Evolutionary conservation across 140 eudicot species (phyloP), one percentile per base, ranked within the genome.

Genomic region (Stevia rebaudiana): DNA sequence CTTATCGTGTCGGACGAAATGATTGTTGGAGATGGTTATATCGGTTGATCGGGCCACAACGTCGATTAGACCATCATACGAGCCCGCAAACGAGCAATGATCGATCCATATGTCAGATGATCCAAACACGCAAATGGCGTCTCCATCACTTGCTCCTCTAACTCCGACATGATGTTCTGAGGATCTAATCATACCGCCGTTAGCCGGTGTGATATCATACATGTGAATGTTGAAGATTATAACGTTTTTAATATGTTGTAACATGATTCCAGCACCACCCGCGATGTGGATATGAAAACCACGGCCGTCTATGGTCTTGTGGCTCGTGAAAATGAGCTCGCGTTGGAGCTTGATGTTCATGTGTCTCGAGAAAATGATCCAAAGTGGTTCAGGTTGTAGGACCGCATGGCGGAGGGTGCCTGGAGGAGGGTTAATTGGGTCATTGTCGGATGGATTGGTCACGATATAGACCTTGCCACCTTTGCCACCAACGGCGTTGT

Each of bases 341-440:
- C 78, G 78, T 30, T 35, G 17, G 11, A 85, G 80, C 31, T 35
- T 76, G n/a, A 85, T 82, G 35, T n/a, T 43, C 94, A 85, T 85
- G 73, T 48, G 51, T 23, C 18, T 4, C 0, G 35, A 39, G 71
- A 85, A 85, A 25, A 71, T 79, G 74, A 85, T 85, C 94, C 94
- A 85, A 37, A 85, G 54, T 3, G 86, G 94, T 22, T 66, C 74
- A 16, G 46, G 73, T 18, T 76, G 94, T 79, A 85, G 78, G 51
- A 82, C 82, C 0, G 88, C 94, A 4, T 82, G 84, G 31, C 88
- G 82, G 6, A 85, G 81, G 63, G 94, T 85, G 13, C 94, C 94
- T 0, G 83, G 82, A 18, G 11, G 46, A 1, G 94, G 94, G 74
- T 82, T 76, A 21, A 71, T 59, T 74, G 77, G 19, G 54, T 85